These are phyloP conservation scores for Tricladium varicosporioides DNA, from an alignment of 2,329 filamentous ascomycete genomes.

Conservation along the genomic window DNA sequence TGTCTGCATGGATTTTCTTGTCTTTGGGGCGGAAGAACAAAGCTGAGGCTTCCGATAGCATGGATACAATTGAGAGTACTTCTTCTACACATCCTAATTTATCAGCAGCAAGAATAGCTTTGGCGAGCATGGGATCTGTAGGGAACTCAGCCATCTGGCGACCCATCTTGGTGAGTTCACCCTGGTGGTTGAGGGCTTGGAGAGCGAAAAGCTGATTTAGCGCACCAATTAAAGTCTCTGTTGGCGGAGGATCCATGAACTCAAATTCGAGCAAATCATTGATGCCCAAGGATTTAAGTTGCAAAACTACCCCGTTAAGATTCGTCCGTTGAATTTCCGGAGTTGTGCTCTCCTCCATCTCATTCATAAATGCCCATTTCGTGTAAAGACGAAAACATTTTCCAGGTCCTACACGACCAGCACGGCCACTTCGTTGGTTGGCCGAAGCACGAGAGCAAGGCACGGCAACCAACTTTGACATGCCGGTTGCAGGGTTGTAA, in stretches of 20 bases:
- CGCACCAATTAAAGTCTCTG: slow-evolving; percentile 83
- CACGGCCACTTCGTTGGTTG: slow-evolving; percentile 88
- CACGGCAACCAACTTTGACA: slow-evolving; percentile 88
- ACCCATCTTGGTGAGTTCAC: slow-evolving; percentile 85
- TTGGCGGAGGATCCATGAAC: slow-evolving; percentile 91
- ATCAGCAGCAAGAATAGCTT: slow-evolving; percentile 83
- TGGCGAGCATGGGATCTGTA: slow-evolving; percentile 86
- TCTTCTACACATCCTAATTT: slow-evolving; percentile 93
- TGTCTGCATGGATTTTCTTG: slow-evolving; percentile 95
- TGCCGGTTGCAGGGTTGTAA: slow-evolving; percentile 86
- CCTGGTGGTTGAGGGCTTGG: slow-evolving; percentile 83
- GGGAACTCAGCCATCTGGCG: slow-evolving; percentile 96
- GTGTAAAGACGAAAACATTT: slow-evolving; percentile 95
- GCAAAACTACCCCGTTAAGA: slow-evolving; percentile 77
- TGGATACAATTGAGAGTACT: slow-evolving; percentile 87
- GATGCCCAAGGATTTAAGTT: slow-evolving; percentile 87
- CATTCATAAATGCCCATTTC: slow-evolving; percentile 90
- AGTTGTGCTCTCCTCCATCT: slow-evolving; percentile 87
- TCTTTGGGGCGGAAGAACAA: slow-evolving; percentile 96
- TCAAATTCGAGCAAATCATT: slow-evolving; percentile 92
- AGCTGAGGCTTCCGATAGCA: slow-evolving; percentile 84
- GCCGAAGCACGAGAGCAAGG: slow-evolving; percentile 90
- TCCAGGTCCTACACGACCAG: slow-evolving; percentile 86
- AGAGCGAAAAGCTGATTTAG: slow-evolving; percentile 90
- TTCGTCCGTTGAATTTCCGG: slow-evolving; percentile 93